Base-by-base conservation (phyloP, 768 basidiomycete species). In the Russula earlei region DNA sequence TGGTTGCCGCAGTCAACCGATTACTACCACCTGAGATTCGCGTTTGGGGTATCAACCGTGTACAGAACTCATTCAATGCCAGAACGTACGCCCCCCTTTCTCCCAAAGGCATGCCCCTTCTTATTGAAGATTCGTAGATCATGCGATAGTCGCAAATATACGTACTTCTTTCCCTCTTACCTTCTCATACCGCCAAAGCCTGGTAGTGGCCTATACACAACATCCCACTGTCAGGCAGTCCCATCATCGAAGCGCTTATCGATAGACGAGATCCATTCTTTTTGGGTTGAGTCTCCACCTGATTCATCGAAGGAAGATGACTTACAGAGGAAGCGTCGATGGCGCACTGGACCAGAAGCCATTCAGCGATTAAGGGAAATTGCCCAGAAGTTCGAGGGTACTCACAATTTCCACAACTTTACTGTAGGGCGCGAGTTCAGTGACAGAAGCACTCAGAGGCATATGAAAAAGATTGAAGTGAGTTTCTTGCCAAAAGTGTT, bases 381-480 rank as follows among this genome's bases (percentile, higher is more conserved):
- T 2, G 80, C 83, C 5, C 72, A 75, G 50, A 80, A 76, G 64
- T 98, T 83, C 65, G 78, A 87, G 62, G 94, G 90, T 7, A 90
- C 91, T 2, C 93, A 96, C 70, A 98, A 98, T 69, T 99, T 95
- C 69, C 93, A 96, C 70, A 98, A 98, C 67, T 98, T 94, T 65
- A 98, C 96, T 0, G 82, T 97, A 49, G 88, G 83, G 2, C 82
- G 87, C 44, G 90, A 90, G 46, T 92, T 87, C 69, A 71, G 77
- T 5, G 95, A 97, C 67, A 77, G 81, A 19, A 89, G 87, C 56
- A 86, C 85, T 63, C 79, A 85, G 63, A 77, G 96, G n/a, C 78
- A 81, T 67, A 94, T 99, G 85, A 89, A 91, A 63, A 79, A 76
- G 49, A 82, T 98, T 2, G 84, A 91, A 69, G 95, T 90, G 15